phyloP scores from a whole-genome alignment of 2,329 filamentous ascomycete genomes.

The Botrytis squamosa region DNA sequence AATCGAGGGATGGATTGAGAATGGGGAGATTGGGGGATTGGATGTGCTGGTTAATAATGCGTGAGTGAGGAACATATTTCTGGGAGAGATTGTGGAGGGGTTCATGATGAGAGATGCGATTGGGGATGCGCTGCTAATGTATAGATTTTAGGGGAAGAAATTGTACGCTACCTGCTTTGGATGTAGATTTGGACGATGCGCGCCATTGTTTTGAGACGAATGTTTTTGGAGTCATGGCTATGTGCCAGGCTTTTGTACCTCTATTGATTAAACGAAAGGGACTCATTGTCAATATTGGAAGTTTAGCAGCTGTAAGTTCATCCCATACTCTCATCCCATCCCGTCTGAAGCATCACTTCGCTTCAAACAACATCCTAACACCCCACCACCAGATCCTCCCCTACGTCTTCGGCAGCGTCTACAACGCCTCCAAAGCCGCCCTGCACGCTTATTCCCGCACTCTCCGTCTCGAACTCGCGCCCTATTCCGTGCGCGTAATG shows the following conservation, averaged over 20 bases:
- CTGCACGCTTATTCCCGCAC: slow-evolving; percentile 30
- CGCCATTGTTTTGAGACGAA: slow-evolving; percentile 41
- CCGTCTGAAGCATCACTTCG: no score
- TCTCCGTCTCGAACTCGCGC: slow-evolving; percentile 35
- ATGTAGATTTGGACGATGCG: slow-evolving; percentile 39
- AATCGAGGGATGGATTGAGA: slow-evolving; percentile 48
- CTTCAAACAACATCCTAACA: not conserved
- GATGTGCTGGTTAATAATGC: slow-evolving; percentile 94
- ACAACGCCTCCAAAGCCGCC: slow-evolving; percentile 90
- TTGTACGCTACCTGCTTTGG: slow-evolving; percentile 35
- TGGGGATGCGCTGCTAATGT: not conserved
- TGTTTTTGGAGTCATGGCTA: slow-evolving; percentile 45
- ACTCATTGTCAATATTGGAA: slow-evolving; percentile 35
- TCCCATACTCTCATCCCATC: not conserved
- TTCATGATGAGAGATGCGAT: not conserved
- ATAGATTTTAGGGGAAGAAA: slow-evolving; percentile 28
- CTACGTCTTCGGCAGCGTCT: slow-evolving; percentile 82
- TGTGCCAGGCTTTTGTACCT: slow-evolving; percentile 45
- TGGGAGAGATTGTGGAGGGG: not conserved
- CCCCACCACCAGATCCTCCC: slow-evolving; percentile 60
- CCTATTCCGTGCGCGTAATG: slow-evolving; percentile 33
- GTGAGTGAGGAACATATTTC: slow-evolving; percentile 19
- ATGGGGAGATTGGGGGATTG: slow-evolving; percentile 57
- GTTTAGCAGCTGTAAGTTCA: slow-evolving; percentile 40
- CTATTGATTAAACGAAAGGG: slow-evolving; percentile 37